A percentile compares a stretch with the other conserved stretches of the same genome.
Conservation (phyloP, 768 basidiomycete genomes). For the Plicaturopsis crispa region DNA sequence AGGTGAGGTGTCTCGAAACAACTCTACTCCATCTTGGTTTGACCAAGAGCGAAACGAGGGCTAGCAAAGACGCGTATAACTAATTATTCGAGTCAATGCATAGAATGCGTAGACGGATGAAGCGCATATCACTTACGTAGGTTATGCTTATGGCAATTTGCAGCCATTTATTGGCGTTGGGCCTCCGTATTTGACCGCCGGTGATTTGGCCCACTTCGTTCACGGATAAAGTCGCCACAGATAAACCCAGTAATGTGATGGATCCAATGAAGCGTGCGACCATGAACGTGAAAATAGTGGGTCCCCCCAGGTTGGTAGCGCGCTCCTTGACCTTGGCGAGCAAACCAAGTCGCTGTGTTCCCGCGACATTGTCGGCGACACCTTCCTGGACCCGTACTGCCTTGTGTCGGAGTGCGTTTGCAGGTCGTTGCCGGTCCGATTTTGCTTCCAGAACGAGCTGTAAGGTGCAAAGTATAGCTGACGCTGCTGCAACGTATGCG, state of each 20-base stretch:
- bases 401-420: too few species aligned
- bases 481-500: conserved; percentile 25
- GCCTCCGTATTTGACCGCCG: too few species aligned
- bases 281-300: conserved; percentile 15
- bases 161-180: too few species aligned
- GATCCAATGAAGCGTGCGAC: conserved; percentile 14
- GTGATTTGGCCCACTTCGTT: conserved; percentile 1
- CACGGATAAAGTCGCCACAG: conserved; percentile 5
- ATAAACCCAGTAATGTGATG: conserved; percentile 14
- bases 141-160: too few species aligned
- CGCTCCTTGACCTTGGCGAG: not conserved
- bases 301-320: conserved; percentile 14
- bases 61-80: too few species aligned
- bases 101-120: too few species aligned
- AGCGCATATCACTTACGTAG: too few species aligned
- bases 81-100: too few species aligned
- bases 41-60: too few species aligned
- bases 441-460: conserved; percentile 15
- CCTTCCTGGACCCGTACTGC: not conserved
- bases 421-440: not conserved
- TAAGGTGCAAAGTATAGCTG: conserved; percentile 24
- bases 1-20: conserved; percentile 6
- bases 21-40: too few species aligned
- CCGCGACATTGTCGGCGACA: not conserved
- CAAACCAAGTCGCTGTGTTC: not conserved